Percentiles rank a stretch among this genome's conserved stretches.
phyloP scores from a whole-genome alignment of 176 grass and related monocot species.

The Lolium rigidum region DNA sequence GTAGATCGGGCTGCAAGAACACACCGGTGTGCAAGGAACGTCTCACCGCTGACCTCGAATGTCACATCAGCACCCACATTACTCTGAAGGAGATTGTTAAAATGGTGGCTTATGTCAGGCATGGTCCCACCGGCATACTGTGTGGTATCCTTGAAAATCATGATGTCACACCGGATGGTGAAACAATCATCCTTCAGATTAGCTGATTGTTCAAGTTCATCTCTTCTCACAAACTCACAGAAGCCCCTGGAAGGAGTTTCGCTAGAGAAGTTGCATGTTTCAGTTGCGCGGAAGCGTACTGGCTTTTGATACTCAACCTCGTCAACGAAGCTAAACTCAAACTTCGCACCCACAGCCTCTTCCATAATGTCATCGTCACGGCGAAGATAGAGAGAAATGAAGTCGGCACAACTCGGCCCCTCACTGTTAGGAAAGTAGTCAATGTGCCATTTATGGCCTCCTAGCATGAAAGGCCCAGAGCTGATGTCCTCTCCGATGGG shows the following conservation, averaged over 20 bases:
- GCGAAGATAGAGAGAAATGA: not conserved
- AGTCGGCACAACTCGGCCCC: not conserved
- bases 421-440: not conserved
- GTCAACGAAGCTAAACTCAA: too few relatives aligned
- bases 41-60: not conserved
- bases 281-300: too few relatives aligned
- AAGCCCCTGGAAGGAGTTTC: too few relatives aligned
- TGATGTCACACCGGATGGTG: not conserved
- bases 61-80: not conserved
- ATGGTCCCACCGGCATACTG: not conserved
- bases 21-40: too few relatives aligned
- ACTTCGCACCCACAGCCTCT: too few relatives aligned
- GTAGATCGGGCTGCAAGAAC: too few relatives aligned
- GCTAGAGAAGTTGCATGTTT: too few relatives aligned
- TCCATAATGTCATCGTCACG: too few relatives aligned
- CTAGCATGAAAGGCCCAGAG: not conserved
- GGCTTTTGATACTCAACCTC: too few relatives aligned
- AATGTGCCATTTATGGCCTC: not conserved
- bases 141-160: not conserved
- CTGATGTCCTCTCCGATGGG: not conserved
- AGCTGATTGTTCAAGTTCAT: too few relatives aligned
- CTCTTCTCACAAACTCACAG: too few relatives aligned
- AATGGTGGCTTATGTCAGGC: not conserved
- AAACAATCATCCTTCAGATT: not conserved
- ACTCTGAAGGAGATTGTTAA: not conserved